These are phyloP conservation scores for Chytridiales sp. DNA, from an alignment of 371 early-diverging fungal genomes.

Conservation along the genomic window DNA sequence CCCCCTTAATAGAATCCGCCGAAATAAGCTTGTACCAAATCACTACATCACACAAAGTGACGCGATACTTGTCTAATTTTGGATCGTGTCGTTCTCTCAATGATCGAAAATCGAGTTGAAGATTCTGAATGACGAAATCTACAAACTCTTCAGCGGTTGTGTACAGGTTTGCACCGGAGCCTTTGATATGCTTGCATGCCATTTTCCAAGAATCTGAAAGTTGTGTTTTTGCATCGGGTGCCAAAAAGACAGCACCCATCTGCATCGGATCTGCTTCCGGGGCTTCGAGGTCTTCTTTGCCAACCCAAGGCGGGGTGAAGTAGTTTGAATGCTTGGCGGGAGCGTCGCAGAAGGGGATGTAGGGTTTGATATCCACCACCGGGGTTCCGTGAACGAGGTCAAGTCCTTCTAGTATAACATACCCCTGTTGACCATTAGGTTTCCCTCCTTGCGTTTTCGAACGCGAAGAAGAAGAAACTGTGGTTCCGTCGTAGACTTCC, in stretches of 20 bases:
- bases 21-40: conserved; percentile 9
- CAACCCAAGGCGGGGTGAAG: conserved; percentile 19
- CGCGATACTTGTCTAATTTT: conserved; percentile 18
- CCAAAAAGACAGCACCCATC: conserved; percentile 2
- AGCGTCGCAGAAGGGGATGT: conserved; percentile 6
- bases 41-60: conserved; percentile 19
- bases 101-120: conserved; percentile 22
- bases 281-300: conserved; percentile 9
- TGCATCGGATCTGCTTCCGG: conserved; percentile 11
- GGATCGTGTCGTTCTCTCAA: conserved; percentile 15
- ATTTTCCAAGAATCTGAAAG: background rate
- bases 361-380: conserved; percentile 21
- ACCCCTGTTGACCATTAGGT: too few species aligned
- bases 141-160: background rate
- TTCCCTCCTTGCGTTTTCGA: too few species aligned
- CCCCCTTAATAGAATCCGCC: background rate
- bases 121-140: conserved; percentile 12
- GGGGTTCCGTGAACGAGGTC: conserved; percentile 25
- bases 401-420: conserved; percentile 16
- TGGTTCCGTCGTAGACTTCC: conserved; percentile 16
- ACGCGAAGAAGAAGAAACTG: too few species aligned
- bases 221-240: background rate
- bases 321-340: conserved; percentile 2
- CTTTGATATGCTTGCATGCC: background rate
- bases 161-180: conserved; percentile 5